These are phyloP conservation scores for Miscanthus sacchariflorus DNA, from an alignment of 202 grass and related monocot species.

Conservation along the genomic window DNA sequence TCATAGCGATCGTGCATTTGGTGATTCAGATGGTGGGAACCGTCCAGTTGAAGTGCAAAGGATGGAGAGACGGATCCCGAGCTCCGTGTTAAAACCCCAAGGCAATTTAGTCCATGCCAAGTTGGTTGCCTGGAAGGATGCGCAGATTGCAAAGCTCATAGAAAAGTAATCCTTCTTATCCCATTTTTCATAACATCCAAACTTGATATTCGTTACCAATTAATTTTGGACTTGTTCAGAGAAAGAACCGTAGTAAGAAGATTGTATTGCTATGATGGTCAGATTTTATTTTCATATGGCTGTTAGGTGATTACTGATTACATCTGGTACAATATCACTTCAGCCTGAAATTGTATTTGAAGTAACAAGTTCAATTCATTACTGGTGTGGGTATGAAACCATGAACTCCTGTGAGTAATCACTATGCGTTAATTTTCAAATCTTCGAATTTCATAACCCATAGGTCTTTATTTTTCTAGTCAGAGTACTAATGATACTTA, in stretches of 20 bases:
- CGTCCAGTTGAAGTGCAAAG: conserved; percentile 38
- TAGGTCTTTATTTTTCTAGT: background rate
- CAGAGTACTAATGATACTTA: conserved; percentile 36
- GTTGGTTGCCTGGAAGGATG: conserved; percentile 79
- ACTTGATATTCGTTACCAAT: conserved; percentile 26
- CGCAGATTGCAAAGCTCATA: conserved; percentile 64
- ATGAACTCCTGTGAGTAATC: conserved; percentile 2
- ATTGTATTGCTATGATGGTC: conserved; percentile 33
- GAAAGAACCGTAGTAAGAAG: conserved; percentile 5
- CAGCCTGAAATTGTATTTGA: conserved; percentile 26
- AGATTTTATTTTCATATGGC: conserved; percentile 23
- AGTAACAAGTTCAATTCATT: conserved; percentile 10
- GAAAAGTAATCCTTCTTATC: conserved; percentile 60
- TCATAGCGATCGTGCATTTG: conserved; percentile 42
- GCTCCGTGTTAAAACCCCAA: conserved; percentile 29
- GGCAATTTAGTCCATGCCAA: conserved; percentile 59
- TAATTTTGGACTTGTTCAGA: conserved; percentile 14
- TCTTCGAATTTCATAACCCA: conserved; percentile 13
- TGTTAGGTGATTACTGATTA: conserved; percentile 29
- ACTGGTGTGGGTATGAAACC: conserved; percentile 15
- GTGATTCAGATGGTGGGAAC: conserved; percentile 52
- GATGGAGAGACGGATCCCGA: conserved; percentile 38
- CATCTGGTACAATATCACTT: conserved; percentile 4
- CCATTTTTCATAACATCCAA: conserved; percentile 26
- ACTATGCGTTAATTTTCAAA: conserved; percentile 7